Evolutionary conservation across 2,329 filamentous ascomycete species (phyloP), one percentile per base, ranked within the genome.

Genomic region (Epichloe sp.): DNA sequence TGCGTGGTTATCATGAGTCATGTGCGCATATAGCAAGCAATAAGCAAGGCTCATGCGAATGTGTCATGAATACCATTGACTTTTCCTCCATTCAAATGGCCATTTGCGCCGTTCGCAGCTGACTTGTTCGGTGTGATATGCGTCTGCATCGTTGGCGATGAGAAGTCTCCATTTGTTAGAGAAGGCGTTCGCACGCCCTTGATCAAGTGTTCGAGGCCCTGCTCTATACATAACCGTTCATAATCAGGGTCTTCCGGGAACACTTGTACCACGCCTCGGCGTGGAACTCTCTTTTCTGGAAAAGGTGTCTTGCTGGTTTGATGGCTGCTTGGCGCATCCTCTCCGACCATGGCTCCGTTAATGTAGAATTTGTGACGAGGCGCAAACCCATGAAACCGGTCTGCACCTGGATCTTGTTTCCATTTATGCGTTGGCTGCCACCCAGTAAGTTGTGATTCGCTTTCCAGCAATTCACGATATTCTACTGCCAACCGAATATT

Each of bases 291-390:
- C 26, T 69, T 68, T 52, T 79, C 76, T 6, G 74, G 74, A 56
- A 78, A 78, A 3, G 80, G 77, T 11, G 70, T 71, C 50, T 66
- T 71, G 66, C 77, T 78, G 12, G 73, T 72, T 44, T 70, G 66
- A 49, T 71, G 68, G 26, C 68, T 62, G 34, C 68, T 68, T 0
- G 76, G 72, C 52, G 68, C 65, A 31, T 76, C 72, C 58, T 83
- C 78, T 37, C 69, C 68, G 11, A 78, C 67, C 35, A 80, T 61
- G 8, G 66, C 57, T 35, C 80, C 81, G 58, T 82, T 76, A 56
- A 80, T 56, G 56, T 76, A 84, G 59, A 79, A 76, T 59, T 77
- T 80, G 56, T 71, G 72, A 53, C 75, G 68, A 1, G 80, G 80
- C 4, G 76, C 75, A 59, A 79, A 80, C 3, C 70, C 71, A 43